Evolutionary conservation across 495 filamentous ascomycete genomes (phyloP).

Genomic region (Pseudomonodictys pantanalensis): DNA sequence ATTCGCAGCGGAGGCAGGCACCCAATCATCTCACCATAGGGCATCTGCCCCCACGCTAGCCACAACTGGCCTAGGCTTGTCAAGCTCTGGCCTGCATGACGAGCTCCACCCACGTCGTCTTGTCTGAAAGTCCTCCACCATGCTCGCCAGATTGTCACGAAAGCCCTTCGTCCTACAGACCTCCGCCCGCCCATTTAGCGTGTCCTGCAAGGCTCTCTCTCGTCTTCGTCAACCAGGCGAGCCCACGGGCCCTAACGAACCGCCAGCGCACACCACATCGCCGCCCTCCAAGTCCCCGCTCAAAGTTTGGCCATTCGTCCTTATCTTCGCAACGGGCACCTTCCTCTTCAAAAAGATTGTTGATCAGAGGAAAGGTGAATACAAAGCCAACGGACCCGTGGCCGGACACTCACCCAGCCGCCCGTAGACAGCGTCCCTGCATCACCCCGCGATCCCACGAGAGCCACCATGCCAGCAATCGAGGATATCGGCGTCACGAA

Average conservation of each 20-base stretch:
- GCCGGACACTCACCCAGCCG: conserved; percentile 29
- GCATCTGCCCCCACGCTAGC: no score
- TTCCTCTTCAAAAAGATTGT: conserved; percentile 62
- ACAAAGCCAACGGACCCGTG: conserved; percentile 13
- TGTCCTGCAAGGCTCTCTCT: neutral
- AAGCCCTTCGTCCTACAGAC: neutral
- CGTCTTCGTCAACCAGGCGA: conserved; percentile 26
- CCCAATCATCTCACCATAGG: no score
- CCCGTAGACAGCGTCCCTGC: conserved; percentile 30
- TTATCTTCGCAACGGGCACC: conserved; percentile 57
- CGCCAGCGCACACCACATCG: conserved; percentile 15
- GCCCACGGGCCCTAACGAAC: conserved; percentile 24
- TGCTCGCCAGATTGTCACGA: neutral
- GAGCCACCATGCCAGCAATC: conserved; percentile 44
- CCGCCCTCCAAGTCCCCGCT: conserved; percentile 44
- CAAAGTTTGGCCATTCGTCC: conserved; percentile 63
- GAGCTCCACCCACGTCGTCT: no score
- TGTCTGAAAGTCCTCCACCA: neutral
- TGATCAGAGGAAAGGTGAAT: conserved; percentile 53
- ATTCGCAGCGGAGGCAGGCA: no score
- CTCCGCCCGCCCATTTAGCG: conserved; percentile 1
- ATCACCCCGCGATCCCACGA: conserved; percentile 15
- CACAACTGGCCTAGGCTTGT: no score
- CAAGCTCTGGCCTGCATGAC: no score
- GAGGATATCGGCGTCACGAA: conserved; percentile 51